Evolutionary conservation across 495 filamentous ascomycete species (phyloP).

Genomic region (Xylaria longipes): DNA sequence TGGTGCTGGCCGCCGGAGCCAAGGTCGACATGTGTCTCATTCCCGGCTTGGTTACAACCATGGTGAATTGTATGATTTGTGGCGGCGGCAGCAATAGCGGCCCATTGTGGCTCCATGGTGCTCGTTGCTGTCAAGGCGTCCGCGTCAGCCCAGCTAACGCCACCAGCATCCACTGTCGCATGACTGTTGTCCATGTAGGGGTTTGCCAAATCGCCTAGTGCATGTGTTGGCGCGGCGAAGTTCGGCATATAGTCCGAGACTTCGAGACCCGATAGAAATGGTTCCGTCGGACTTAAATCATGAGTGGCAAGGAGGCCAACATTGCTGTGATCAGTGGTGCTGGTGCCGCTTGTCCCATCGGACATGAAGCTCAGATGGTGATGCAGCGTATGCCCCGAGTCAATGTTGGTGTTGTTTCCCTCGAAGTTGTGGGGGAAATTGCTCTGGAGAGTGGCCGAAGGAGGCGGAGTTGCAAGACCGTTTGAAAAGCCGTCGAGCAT

Average conservation of each 20-base stretch:
- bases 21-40: slow-evolving; percentile 1
- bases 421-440: slow-evolving; percentile 40
- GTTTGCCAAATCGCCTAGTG: slow-evolving; percentile 13
- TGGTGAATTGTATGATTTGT: background rate
- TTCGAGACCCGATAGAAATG: slow-evolving; percentile 37
- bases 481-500: slow-evolving; percentile 43
- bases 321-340: slow-evolving; percentile 17
- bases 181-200: slow-evolving; percentile 19
- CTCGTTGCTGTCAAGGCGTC: slow-evolving; percentile 22
- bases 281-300: slow-evolving; percentile 15
- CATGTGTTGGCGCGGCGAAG: slow-evolving; percentile 23
- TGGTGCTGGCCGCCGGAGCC: background rate
- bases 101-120: slow-evolving; percentile 33
- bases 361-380: slow-evolving; percentile 41
- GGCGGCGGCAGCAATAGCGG: slow-evolving; percentile 23
- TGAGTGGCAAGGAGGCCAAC: slow-evolving; percentile 6
- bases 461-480: slow-evolving; percentile 48
- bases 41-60: slow-evolving; percentile 21
- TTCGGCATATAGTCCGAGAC: slow-evolving; percentile 27
- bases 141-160: slow-evolving; percentile 36
- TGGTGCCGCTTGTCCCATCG: slow-evolving; percentile 28
- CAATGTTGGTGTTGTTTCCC: slow-evolving; percentile 22
- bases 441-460: slow-evolving; percentile 33
- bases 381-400: slow-evolving; percentile 28
- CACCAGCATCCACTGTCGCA: slow-evolving; percentile 16